Base-by-base conservation (phyloP, 257 asterid species). In the Ilex asprella region DNA sequence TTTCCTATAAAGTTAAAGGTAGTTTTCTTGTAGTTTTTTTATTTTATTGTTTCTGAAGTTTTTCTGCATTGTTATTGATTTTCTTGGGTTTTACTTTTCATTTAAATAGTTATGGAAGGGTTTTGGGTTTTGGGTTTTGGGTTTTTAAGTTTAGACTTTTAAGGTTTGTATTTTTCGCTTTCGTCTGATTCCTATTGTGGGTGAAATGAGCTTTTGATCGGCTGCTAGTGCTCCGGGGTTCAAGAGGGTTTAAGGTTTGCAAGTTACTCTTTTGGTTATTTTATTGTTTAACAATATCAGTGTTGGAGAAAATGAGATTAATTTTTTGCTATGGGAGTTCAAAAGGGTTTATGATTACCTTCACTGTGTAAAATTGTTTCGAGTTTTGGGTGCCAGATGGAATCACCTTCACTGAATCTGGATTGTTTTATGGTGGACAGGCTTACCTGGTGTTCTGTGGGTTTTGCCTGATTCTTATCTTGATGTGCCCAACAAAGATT, bases 401-500 rank as follows among this genome's bases (percentile, higher is more conserved):
- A 46, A 46, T 46, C 52, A 11, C 13, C 39, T 67, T 54, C 12
- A 56, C 64, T 69, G 44, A 66, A 65, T 55, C 52, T 67, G 44
- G 43, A 56, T 58, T 70, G 13, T 68, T 56, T 43, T 73, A 27
- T 30, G 21, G 27, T 75, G 52, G 11, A 66, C 52, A 86, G 95
- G 69, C 35, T 76, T 81, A 31, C 86, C 95, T 12, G 91, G 89
- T 51, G 97, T 89, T 55, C 69, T 84, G 47, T 84, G 95, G 95
- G 94, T 89, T 58, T 76, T 89, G 68, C 97, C 97, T 13, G 97
- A 89, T 70, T 86, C 97, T 13, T 89, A 89, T 62, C 91, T 89
- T 30, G 95, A 89, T 59, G 94, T 89, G 51, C 95, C 91, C 41
- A 84, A 84, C 67, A 86, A 86, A 75, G 95, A 86, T 61, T 89